Base-by-base conservation (phyloP, 305 asterid species). In the Rubia balearica region DNA sequence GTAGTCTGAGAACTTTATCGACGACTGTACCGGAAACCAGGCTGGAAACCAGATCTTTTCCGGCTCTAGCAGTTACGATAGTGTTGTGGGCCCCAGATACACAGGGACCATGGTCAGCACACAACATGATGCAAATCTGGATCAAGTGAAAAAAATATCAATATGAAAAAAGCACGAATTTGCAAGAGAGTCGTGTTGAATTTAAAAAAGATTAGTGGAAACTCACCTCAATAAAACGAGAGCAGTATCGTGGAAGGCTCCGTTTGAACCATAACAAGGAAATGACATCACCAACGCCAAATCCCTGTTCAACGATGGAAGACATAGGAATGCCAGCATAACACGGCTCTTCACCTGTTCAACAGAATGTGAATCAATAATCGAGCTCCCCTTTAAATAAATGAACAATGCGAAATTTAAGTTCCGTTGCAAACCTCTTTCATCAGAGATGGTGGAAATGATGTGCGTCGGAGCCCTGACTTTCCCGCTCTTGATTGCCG, bases 1-100 rank as follows among this genome's bases (percentile, higher is more conserved):
- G 53, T 60, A 22, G 36, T 62, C 30, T 30, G 19, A 45, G 67
- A 59, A 51, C 8, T 4, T 69, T 49, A 69, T 16, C 53, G 27
- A 75, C 81, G 10, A 4, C 38, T 33, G 3, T 67, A 90, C 96
- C 96, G 46, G 97, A 86, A 74, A 93, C 97, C 77, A 93, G 98
- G 80, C 98, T 83, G 22, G 98, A 90, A 43, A 93, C 97, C 19
- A 93, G 84, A 80, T 93, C 98, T 81, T 93, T 93, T 77, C 98
- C 97, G 42, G 98, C 98, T 81, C 98, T 88, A 69, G 98, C 92
- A 22, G 98, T 93, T 21, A 90, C 96, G 24, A 93, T 93, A 49
- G 92, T 81, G 88, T 89, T 93, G 91, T 93, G 98, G 64, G 98
- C 98, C 75, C 98, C 97, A 77, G 97, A 93, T 73, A 91, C 98